Base-by-base conservation (phyloP, 1,139 yeast species). In the Yarrowia galli region DNA sequence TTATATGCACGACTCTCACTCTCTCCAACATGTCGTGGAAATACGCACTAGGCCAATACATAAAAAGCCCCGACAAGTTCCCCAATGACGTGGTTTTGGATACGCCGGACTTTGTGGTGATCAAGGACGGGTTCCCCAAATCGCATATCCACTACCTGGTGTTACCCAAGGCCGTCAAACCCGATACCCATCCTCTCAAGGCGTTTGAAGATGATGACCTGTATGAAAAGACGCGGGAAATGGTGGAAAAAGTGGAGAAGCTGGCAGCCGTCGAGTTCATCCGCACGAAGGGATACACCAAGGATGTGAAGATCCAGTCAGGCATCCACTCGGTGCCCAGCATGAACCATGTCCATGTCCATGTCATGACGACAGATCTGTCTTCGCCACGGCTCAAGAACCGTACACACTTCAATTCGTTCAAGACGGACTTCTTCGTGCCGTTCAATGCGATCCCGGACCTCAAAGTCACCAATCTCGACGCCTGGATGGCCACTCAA, bases 291-390 rank as follows among this genome's bases (percentile, higher is more conserved):
- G 61, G 67, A 15, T 40, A 28, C 49, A 51, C 42, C 43, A 51
- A 42, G 20, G 28, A 46, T 22, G 22, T 64, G 15, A 28, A 82
- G 69, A 79, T 90, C n/a, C 79, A 79, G 69, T 83, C 82, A 2
- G 96, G 97, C 0, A 83, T 90, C 25, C 97, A 91, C 76, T 79
- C 89, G 2, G 83, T 83, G 1, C 97, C 97, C 1, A 88, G 93
- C 0, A 74, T 91, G 82, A 77, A 77, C 60, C 89, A 91, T 73
- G 75, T 90, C 46, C 97, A 91, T 74, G 79, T 91, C 35, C 97
- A 91, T 78, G 85, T 91, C 16, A 81, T 91, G 65, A 86, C 93
- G 0, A 81, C 79, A 65, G 97, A 91, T 76, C 83, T 89, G 74
- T 73, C 80, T 72, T 85, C 91, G 8, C 78, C 78, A 0, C 72